Conservation (phyloP, 139 green algal species). For the Closterium sp. region DNA sequence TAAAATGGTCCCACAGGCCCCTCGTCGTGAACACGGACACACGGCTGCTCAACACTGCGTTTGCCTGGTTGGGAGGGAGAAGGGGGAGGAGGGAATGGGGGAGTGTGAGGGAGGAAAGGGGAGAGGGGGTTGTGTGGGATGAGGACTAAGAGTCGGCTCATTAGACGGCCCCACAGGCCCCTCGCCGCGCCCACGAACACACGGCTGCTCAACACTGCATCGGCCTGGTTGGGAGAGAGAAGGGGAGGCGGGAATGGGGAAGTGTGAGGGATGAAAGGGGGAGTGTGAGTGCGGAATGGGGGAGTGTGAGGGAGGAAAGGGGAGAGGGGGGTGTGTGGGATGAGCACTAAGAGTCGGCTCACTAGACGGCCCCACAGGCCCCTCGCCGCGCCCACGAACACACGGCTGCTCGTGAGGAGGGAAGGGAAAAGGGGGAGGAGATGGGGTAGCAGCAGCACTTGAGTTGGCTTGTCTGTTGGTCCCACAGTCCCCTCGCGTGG, state of each 20-base stretch:
- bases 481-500: too few species aligned
- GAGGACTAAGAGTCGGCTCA: slow-evolving; percentile 11
- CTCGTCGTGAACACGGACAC: slow-evolving; percentile 18
- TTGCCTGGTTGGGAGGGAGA: slow-evolving; percentile 9
- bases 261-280: neutral
- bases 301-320: too few species aligned
- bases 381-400: slow-evolving; percentile 8
- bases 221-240: too few species aligned
- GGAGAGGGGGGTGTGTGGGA: too few species aligned
- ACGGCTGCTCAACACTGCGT: slow-evolving; percentile 18
- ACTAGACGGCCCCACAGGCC: slow-evolving; percentile 35
- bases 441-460: too few species aligned
- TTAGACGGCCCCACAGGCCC: slow-evolving; percentile 16
- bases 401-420: neutral
- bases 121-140: too few species aligned
- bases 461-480: too few species aligned
- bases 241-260: neutral
- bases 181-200: slow-evolving; percentile 13
- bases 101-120: too few species aligned
- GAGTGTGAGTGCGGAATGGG: too few species aligned
- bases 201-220: neutral
- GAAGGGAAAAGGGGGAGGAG: neutral
- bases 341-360: slow-evolving; percentile 10
- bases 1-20: too few species aligned
- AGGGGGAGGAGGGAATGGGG: neutral